phyloP scores from a whole-genome alignment of 2,329 filamentous ascomycete genomes.

The Botrytis medusae region DNA sequence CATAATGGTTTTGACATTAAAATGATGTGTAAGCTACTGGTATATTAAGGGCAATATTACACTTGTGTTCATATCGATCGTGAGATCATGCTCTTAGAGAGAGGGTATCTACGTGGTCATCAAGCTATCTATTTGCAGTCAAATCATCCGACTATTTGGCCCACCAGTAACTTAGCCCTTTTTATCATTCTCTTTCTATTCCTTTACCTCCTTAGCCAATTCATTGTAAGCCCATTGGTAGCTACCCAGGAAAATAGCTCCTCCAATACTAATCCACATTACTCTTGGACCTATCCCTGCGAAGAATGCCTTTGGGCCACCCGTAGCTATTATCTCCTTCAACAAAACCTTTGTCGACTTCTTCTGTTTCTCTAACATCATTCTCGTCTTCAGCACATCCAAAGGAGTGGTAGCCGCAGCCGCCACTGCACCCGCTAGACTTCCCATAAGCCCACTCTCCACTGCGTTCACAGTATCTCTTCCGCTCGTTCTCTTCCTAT shows the following conservation, averaged over 20 bases:
- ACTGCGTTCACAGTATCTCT: slow-evolving; percentile 59
- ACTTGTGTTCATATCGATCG: slow-evolving; percentile 10
- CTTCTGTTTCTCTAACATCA: slow-evolving; percentile 81
- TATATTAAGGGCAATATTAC: not conserved
- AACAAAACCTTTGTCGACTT: slow-evolving; percentile 61
- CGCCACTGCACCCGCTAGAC: slow-evolving; percentile 77
- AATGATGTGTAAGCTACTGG: not conserved
- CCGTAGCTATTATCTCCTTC: slow-evolving; percentile 60
- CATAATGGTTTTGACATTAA: not conserved
- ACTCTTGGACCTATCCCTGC: slow-evolving; percentile 77
- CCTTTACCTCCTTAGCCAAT: slow-evolving; percentile 43
- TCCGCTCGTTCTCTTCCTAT: slow-evolving; percentile 51
- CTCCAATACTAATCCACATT: slow-evolving; percentile 92
- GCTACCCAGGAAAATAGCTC: slow-evolving; percentile 89
- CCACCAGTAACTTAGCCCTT: not conserved
- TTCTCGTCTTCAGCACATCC: slow-evolving; percentile 93
- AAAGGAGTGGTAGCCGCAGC: slow-evolving; percentile 88
- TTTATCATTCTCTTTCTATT: not conserved
- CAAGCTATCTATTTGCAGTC: slow-evolving; percentile 4
- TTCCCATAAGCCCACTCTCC: slow-evolving; percentile 85
- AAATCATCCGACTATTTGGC: not conserved
- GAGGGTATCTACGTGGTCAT: slow-evolving; percentile 1
- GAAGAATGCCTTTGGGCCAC: slow-evolving; percentile 69
- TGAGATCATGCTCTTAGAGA: slow-evolving; percentile 6
- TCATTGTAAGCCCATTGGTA: slow-evolving; percentile 87